Base-by-base conservation (phyloP, 495 filamentous ascomycete species). In the Jackrogersella multiformis region DNA sequence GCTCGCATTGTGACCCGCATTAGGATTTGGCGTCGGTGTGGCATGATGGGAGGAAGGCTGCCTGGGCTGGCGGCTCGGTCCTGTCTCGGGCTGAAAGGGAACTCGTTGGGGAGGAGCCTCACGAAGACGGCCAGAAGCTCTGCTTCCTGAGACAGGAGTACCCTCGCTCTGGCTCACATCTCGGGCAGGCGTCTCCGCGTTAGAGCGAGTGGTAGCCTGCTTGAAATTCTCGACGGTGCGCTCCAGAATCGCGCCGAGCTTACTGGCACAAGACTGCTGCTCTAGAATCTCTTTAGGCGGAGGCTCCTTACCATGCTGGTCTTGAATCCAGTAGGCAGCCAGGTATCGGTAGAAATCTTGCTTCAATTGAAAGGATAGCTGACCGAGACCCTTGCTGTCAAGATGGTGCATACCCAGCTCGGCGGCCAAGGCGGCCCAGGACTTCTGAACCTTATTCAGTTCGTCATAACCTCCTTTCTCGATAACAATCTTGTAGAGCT, bases 261-360 rank as follows among this genome's bases (percentile, higher is more conserved):
- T 92, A 23, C 70, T 75, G 1, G 73, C 73, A 30, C 73, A 75
- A 0, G 73, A 74, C 23, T 70, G 75, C 39, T 90, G 85, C 73
- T 95, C 92, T 12, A 95, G 81, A 48, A 93, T 93, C 74, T 93
- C 89, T 64, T 88, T 90, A 15, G 91, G 91, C 9, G 92, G 92
- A 9, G 92, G 92, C 55, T 91, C 89, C 72, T 87, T 87, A 13
- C 85, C 83, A 75, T 90, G 87, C 28, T 89, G 71, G n/a, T 81
- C 85, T 34, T 85, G 80, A 49, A 95, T 92, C 77, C 94, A 92
- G 77, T 90, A 95, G 2, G 92, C 91, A 12, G 89, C 89, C 30
- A 95, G 85, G 66, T 93, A 88, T 68, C 90, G 90, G 81, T 94
- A 94, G 77, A 93, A 95, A 45, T 88, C 84, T 21, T 88, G 90